A percentile compares a stretch with the other conserved stretches of the same genome.
Evolutionary conservation across 345 rosid genomes (phyloP).

Genomic region (Microthlaspi erraticum): DNA sequence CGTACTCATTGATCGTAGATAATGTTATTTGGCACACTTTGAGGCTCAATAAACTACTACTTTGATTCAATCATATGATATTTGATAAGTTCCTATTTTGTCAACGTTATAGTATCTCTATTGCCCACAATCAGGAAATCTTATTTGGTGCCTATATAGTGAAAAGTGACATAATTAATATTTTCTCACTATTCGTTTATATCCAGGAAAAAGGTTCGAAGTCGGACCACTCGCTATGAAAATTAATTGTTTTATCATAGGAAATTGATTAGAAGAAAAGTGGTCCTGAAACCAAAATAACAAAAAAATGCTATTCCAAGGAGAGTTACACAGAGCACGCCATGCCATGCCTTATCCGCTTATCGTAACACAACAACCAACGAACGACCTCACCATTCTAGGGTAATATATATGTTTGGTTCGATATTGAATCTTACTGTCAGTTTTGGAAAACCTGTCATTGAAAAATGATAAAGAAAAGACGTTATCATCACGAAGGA

Average conservation of each 20-base stretch:
- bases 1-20: too few species aligned
- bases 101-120: too few species aligned
- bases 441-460: too few species aligned
- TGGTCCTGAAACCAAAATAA: conserved; percentile 28
- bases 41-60: too few species aligned
- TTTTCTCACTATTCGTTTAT: background rate
- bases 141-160: conserved; percentile 30
- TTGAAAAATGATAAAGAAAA: too few species aligned
- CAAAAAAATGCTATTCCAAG: conserved; percentile 20
- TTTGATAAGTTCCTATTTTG: too few species aligned
- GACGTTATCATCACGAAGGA: too few species aligned
- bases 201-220: background rate
- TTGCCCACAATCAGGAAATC: too few species aligned
- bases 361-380: conserved; percentile 28
- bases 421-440: background rate
- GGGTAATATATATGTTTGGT: background rate
- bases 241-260: background rate
- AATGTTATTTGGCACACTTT: too few species aligned
- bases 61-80: too few species aligned
- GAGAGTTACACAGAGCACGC: conserved; percentile 24
- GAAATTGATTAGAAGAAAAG: background rate
- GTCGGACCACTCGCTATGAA: conserved; percentile 20
- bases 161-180: background rate
- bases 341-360: conserved; percentile 28
- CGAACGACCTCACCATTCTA: conserved; percentile 37